A percentile compares a stretch with the other conserved stretches of the same genome.
These are phyloP conservation scores for Fusarium subglutinans DNA, from an alignment of 2,329 filamentous ascomycete genomes.

Conservation along the genomic window DNA sequence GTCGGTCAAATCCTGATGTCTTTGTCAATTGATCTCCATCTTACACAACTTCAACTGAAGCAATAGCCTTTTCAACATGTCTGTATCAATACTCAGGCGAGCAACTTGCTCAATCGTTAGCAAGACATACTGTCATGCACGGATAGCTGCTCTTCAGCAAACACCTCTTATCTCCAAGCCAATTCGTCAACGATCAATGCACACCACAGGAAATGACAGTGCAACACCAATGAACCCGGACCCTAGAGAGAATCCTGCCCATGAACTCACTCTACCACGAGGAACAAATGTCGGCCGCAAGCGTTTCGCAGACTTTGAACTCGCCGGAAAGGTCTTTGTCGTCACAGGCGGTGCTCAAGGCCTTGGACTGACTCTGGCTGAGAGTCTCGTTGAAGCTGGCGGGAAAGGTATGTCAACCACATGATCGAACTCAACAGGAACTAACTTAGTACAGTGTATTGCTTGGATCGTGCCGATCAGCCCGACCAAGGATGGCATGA, in stretches of 20 bases:
- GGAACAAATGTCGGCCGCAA: conserved; percentile 44
- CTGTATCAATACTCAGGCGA: neutral
- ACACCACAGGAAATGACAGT: neutral
- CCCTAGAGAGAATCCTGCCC: conserved; percentile 31
- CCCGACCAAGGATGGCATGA: conserved; percentile 67
- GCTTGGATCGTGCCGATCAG: conserved; percentile 35
- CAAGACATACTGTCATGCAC: neutral
- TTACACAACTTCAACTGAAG: neutral
- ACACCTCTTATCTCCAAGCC: neutral
- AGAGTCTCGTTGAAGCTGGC: conserved; percentile 82
- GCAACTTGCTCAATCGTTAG: neutral
- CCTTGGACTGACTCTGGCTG: conserved; percentile 78
- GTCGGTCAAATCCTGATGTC: neutral
- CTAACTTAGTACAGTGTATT: neutral
- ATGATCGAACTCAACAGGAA: accelerated
- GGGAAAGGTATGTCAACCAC: conserved; percentile 63
- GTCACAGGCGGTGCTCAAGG: conserved; percentile 82
- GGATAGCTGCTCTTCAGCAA: neutral
- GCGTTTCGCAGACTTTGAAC: conserved; percentile 76
- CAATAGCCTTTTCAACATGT: neutral
- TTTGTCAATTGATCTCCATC: neutral
- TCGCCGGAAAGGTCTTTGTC: conserved; percentile 77
- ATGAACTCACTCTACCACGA: conserved; percentile 11
- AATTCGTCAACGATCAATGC: neutral
- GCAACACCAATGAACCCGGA: conserved; percentile 38